Conservation (phyloP, 2,329 filamentous ascomycete genomes). For the Alternaria arborescens region DNA sequence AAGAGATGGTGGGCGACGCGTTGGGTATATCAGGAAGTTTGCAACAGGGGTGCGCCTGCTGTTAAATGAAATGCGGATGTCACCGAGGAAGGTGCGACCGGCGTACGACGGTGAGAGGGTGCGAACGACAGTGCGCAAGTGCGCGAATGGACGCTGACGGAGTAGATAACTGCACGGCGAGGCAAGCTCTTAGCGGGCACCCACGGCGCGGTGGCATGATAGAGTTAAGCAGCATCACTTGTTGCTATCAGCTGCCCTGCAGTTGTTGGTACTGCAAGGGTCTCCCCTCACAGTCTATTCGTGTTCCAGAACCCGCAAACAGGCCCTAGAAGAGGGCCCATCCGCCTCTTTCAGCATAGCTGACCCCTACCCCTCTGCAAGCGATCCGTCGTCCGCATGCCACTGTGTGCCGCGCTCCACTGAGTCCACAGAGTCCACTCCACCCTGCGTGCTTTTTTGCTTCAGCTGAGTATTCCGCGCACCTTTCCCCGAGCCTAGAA, state of each 20-base stretch:
- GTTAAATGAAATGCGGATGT: slow-evolving; percentile 19
- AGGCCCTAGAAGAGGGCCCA: background rate
- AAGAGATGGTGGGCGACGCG: slow-evolving; percentile 1
- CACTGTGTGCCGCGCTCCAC: background rate
- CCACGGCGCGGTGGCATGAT: slow-evolving; percentile 6
- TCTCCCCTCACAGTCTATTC: slow-evolving; percentile 9
- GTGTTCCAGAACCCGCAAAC: slow-evolving; percentile 26
- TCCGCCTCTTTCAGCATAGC: background rate
- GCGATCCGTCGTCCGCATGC: slow-evolving; percentile 2
- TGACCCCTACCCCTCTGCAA: background rate
- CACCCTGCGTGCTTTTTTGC: slow-evolving; percentile 4
- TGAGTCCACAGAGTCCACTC: background rate
- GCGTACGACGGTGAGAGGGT: background rate
- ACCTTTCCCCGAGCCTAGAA: background rate
- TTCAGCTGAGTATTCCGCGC: background rate
- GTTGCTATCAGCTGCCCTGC: slow-evolving; percentile 15
- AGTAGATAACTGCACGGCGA: background rate
- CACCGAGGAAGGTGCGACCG: slow-evolving; percentile 14
- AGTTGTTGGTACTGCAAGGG: slow-evolving; percentile 17
- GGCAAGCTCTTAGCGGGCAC: background rate
- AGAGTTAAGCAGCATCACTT: slow-evolving; percentile 8
- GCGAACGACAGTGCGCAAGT: background rate
- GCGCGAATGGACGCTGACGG: slow-evolving; percentile 2
- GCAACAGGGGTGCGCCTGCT: slow-evolving; percentile 15
- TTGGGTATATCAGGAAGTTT: slow-evolving; percentile 7